These are phyloP conservation scores for Rhodotorula sp. DNA, from an alignment of 1,284 basidiomycete genomes.

Conservation along the genomic window DNA sequence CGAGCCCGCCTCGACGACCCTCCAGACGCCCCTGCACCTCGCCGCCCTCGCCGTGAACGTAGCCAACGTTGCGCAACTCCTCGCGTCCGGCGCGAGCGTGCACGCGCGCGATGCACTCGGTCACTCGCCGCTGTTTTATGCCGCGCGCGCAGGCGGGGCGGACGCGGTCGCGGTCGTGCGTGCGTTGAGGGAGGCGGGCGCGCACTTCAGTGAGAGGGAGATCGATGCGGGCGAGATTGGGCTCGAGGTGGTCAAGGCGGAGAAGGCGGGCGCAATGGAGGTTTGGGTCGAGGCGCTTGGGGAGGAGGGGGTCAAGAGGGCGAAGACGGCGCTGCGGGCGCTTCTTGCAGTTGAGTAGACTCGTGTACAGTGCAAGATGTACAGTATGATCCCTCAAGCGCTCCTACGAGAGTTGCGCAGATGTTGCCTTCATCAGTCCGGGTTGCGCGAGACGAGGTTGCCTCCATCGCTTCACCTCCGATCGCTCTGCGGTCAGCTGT, in stretches of 20 bases:
- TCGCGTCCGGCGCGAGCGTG: conserved; percentile 80
- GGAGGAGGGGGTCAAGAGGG: conserved; percentile 15
- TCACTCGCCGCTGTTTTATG: conserved; percentile 66
- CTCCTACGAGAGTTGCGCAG: too few species aligned
- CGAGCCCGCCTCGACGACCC: conserved; percentile 47
- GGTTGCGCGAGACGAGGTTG: not conserved
- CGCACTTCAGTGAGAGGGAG: conserved; percentile 67
- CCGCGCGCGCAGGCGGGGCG: conserved; percentile 52
- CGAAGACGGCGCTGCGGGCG: conserved; percentile 8
- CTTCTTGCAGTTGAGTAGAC: not conserved
- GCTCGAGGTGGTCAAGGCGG: conserved; percentile 38
- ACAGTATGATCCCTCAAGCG: not conserved
- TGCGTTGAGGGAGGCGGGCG: conserved; percentile 70
- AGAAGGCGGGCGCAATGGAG: conserved; percentile 3
- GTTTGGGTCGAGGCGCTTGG: conserved; percentile 31
- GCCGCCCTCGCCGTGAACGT: conserved; percentile 71
- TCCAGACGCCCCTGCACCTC: conserved; percentile 75
- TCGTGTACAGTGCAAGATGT: not conserved
- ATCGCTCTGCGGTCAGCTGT: too few species aligned
- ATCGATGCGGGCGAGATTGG: conserved; percentile 60
- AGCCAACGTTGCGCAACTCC: conserved; percentile 62
- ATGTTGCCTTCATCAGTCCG: not conserved
- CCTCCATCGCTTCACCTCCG: too few species aligned
- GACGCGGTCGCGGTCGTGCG: conserved; percentile 57
- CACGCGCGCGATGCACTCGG: conserved; percentile 75